Evolutionary conservation across 1,284 basidiomycete genomes (phyloP), one percentile per base, ranked within the genome.

Genomic region (Ceratobasidium sp.): DNA sequence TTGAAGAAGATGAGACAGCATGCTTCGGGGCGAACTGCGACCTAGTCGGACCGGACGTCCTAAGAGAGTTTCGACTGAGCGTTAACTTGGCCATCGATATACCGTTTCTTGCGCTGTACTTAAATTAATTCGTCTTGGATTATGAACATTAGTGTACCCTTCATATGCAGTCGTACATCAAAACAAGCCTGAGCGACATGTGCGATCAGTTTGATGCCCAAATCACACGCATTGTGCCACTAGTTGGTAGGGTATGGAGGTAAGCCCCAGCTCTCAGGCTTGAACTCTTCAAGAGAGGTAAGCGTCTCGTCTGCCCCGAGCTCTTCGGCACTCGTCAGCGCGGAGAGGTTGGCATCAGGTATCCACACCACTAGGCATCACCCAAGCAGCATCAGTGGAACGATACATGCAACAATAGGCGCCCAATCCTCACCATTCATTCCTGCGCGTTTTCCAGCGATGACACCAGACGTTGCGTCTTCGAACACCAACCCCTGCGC

Each of bases 371-470:
- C 93, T 93, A 76, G 17, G 36, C 36, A 11, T 11, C 36, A n/a
- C 36, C 36, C 6, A 41, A 41, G 36, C 36, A 41, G 6, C 11
- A 41, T 41, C 11, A 41, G 36, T 41, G 36, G 11, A 41, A 41
- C 36, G 36, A 41, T 5, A 5, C 36, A 41, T 41, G 36, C 36
- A 41, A 41, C 36, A 27, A 22, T 31, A 5, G 53, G 41, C 36
- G 0, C 36, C 29, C 47, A 29, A n/a, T 29, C 82, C 87, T 44
- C 75, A 93, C 93, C 92, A 69, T 88, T 87, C 93, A 94, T 94
- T 22, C 91, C 92, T 0, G 92, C 93, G 74, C 90, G 85, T 80
- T 91, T 92, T 11, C 89, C 93, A 19, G 92, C 91, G 78, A 91
- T 88, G 78, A 94, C 84, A 0, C 93, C 93, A 2, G 87, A 87